Evolutionary conservation across 2,329 filamentous ascomycete genomes (phyloP).

Genomic region (Penicillium griseofulvum): DNA sequence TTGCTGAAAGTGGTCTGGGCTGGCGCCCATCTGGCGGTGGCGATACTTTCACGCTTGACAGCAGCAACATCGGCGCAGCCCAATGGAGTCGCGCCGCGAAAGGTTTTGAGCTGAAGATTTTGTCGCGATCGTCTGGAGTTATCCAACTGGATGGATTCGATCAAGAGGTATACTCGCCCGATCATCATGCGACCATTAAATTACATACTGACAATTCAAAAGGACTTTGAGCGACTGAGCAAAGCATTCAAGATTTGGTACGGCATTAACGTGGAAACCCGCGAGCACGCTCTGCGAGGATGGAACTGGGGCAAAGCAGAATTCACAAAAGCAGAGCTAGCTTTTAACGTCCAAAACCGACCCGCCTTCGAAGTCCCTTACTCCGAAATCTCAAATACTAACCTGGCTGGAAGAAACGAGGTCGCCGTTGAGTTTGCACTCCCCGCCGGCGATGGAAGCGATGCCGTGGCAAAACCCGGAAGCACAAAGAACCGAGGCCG

Average conservation of each 20-base stretch:
- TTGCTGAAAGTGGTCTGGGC: slow-evolving; percentile 89
- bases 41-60: slow-evolving; percentile 91
- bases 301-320: slow-evolving; percentile 99
- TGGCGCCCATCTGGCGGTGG: slow-evolving; percentile 89
- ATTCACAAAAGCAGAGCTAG: slow-evolving; percentile 89
- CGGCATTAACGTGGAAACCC: slow-evolving; percentile 84
- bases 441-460: slow-evolving; percentile 68
- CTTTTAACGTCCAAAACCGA: slow-evolving; percentile 95
- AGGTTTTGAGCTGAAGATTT: slow-evolving; percentile 90
- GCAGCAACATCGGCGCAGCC: slow-evolving; percentile 76
- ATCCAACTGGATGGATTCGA: slow-evolving; percentile 95
- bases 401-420: slow-evolving; percentile 94
- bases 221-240: slow-evolving; percentile 84
- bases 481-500: slow-evolving; percentile 71
- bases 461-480: slow-evolving; percentile 70
- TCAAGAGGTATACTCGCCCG: slow-evolving; percentile 60
- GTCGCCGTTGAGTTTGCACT: slow-evolving; percentile 92
- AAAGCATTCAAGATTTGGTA: slow-evolving; percentile 99
- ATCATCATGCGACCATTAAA: neutral
- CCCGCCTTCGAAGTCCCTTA: slow-evolving; percentile 97
- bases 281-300: slow-evolving; percentile 89
- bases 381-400: slow-evolving; percentile 96
- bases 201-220: slow-evolving; percentile 15
- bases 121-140: slow-evolving; percentile 78
- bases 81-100: slow-evolving; percentile 94